These are phyloP conservation scores for Allium fistulosum DNA, from an alignment of 106 monocot species.

Conservation along the genomic window DNA sequence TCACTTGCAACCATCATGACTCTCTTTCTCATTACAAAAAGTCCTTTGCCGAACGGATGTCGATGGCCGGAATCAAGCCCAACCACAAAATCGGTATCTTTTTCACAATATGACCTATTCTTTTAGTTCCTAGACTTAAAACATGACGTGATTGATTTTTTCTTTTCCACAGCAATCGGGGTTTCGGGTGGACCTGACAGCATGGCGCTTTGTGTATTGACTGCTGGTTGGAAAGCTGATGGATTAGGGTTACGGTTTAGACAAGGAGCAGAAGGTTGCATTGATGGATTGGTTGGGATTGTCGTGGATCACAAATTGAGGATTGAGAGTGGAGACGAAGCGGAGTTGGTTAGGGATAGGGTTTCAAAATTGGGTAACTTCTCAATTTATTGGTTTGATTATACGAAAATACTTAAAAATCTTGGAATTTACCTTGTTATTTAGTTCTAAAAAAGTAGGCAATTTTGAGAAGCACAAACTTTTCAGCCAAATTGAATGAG, in stretches of 20 bases:
- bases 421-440: too few species aligned
- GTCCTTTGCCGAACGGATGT: conserved; percentile 69
- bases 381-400: too few species aligned
- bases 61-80: conserved; percentile 81
- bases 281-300: conserved; percentile 82
- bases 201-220: conserved; percentile 80
- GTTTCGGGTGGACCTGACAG: conserved; percentile 97
- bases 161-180: conserved; percentile 50
- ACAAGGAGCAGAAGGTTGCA: conserved; percentile 8
- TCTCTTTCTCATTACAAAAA: conserved; percentile 35
- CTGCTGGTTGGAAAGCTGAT: conserved; percentile 69
- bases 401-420: too few species aligned
- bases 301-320: conserved; percentile 83
- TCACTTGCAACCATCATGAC: conserved; percentile 21
- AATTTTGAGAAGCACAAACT: too few species aligned
- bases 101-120: neutral
- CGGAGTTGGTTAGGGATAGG: conserved; percentile 47
- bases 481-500: too few species aligned
- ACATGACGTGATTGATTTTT: too few species aligned
- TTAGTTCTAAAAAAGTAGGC: too few species aligned
- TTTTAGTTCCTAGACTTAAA: neutral
- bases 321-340: conserved; percentile 74
- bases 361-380: conserved; percentile 64
- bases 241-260: conserved; percentile 4
- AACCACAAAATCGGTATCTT: conserved; percentile 77